phyloP scores from a whole-genome alignment of 164 flowering plant species.

The Vitis labrusca region DNA sequence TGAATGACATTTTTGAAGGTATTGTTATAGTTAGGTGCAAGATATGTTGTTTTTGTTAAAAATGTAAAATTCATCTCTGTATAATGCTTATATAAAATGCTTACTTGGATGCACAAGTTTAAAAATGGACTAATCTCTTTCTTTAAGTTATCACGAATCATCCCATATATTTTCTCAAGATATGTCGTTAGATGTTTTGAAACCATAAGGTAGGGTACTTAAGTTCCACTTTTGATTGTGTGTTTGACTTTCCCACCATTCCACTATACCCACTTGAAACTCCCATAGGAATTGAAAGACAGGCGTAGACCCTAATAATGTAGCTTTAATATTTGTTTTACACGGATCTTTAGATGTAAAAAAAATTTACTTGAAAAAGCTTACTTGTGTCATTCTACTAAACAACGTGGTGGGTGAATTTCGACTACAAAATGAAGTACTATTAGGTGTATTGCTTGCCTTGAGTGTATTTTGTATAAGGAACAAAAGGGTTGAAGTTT shows the following conservation, averaged over 20 bases:
- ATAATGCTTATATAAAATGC: not conserved
- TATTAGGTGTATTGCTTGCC: conserved; percentile 44
- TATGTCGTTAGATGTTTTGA: conserved; percentile 81
- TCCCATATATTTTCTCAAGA: conserved; percentile 85
- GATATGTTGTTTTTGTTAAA: not conserved
- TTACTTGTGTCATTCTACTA: conserved; percentile 77
- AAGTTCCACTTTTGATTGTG: conserved; percentile 62
- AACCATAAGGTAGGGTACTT: conserved; percentile 87
- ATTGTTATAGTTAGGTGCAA: conserved; percentile 4
- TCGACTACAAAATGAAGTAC: conserved; percentile 38
- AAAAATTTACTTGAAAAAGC: conserved; percentile 33
- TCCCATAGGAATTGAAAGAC: conserved; percentile 38
- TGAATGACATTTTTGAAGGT: conserved; percentile 12
- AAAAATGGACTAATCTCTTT: conserved; percentile 76
- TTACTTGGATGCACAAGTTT: conserved; percentile 75
- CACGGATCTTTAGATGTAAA: not conserved
- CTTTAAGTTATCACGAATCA: conserved; percentile 79
- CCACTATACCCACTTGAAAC: conserved; percentile 81
- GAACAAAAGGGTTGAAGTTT: conserved; percentile 66
- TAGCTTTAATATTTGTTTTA: conserved; percentile 4
- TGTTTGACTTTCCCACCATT: conserved; percentile 57
- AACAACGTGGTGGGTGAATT: conserved; percentile 54
- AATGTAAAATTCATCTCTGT: not conserved
- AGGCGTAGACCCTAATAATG: conserved; percentile 54
- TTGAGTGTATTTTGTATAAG: conserved; percentile 72